phyloP scores from a whole-genome alignment of 768 basidiomycete genomes.

The Mycena kentingensis region DNA sequence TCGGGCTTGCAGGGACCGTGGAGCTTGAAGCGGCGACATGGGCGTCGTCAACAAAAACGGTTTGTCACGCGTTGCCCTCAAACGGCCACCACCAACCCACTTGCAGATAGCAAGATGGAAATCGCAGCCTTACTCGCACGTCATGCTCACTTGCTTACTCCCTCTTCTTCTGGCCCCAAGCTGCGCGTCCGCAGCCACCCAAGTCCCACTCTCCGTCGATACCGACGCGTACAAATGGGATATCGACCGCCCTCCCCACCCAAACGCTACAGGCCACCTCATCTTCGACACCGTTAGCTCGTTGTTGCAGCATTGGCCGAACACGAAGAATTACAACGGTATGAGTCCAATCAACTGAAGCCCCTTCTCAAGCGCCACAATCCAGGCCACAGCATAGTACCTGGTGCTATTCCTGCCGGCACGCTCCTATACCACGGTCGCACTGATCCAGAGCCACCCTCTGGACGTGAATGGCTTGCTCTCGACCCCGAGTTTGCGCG shows the following conservation, averaged over 20 bases:
- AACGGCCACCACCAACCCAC: too few species aligned
- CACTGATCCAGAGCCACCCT: slow-evolving; percentile 27
- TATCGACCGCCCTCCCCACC: slow-evolving; percentile 6
- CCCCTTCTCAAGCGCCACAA: not conserved
- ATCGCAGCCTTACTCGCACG: too few species aligned
- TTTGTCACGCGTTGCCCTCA: too few species aligned
- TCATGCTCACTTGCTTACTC: too few species aligned
- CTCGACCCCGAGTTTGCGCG: slow-evolving; percentile 42
- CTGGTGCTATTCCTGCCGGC: slow-evolving; percentile 35
- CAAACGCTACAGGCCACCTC: slow-evolving; percentile 16
- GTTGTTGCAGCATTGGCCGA: slow-evolving; percentile 17
- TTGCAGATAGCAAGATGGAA: too few species aligned
- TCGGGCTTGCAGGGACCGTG: too few species aligned
- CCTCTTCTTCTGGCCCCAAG: too few species aligned
- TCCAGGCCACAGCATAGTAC: slow-evolving; percentile 38
- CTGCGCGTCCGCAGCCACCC: not conserved
- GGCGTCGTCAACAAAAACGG: too few species aligned
- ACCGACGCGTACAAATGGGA: slow-evolving; percentile 5
- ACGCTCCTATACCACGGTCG: slow-evolving; percentile 43
- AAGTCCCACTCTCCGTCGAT: not conserved
- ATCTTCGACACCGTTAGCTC: slow-evolving; percentile 20
- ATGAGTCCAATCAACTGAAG: not conserved
- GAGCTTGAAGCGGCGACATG: too few species aligned
- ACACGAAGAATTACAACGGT: slow-evolving; percentile 13
- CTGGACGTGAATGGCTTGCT: slow-evolving; percentile 39